Percentiles rank a stretch among this genome's conserved stretches.
Evolutionary conservation across 1,284 basidiomycete genomes (phyloP).

Genomic region (Rhodotorula glutinis): DNA sequence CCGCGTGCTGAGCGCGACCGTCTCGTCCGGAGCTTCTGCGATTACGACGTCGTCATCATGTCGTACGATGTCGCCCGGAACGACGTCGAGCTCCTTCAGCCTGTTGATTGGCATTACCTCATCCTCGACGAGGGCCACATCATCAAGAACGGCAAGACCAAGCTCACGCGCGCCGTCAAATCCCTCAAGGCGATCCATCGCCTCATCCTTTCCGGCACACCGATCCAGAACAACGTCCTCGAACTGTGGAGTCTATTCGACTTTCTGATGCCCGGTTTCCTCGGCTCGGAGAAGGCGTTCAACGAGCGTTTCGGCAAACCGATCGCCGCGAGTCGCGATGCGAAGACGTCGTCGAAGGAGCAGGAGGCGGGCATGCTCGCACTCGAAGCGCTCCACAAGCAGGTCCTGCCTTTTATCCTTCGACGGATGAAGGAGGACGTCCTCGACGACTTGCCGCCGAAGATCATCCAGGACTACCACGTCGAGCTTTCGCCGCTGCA

Average conservation of each 20-base stretch:
- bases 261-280: conserved; percentile 98
- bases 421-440: conserved; percentile 98
- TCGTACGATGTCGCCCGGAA: conserved; percentile 98
- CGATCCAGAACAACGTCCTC: conserved; percentile 98
- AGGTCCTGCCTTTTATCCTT: conserved; percentile 96
- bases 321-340: conserved; percentile 90
- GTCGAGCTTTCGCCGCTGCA: conserved; percentile 95
- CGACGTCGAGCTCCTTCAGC: conserved; percentile 75
- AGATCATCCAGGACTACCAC: conserved; percentile 99
- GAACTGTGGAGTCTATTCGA: conserved; percentile 99
- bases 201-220: conserved; percentile 91
- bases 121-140: conserved; percentile 98
- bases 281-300: conserved; percentile 92
- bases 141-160: conserved; percentile 98
- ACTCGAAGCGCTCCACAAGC: conserved; percentile 94
- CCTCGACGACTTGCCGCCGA: conserved; percentile 90
- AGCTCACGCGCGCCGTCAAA: conserved; percentile 95
- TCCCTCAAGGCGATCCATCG: conserved; percentile 85
- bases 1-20: conserved; percentile 78
- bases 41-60: conserved; percentile 86
- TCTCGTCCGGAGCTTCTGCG: conserved; percentile 63
- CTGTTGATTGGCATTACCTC: conserved; percentile 88
- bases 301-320: conserved; percentile 96
- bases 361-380: conserved; percentile 91
- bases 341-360: conserved; percentile 79